Conservation (phyloP, 1,139 yeast species). For the Hansenula sp. region DNA sequence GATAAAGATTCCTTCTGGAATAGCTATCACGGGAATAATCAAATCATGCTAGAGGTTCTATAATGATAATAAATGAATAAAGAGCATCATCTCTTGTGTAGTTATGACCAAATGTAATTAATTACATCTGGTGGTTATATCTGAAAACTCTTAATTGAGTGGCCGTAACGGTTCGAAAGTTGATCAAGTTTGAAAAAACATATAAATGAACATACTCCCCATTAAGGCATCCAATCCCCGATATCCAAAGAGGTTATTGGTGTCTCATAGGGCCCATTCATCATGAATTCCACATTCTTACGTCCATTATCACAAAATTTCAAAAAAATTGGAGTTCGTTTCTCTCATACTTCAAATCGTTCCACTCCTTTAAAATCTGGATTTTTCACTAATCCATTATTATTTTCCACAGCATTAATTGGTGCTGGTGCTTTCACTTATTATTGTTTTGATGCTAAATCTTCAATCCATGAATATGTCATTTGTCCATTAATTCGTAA, state of each 20-base stretch:
- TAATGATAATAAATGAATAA: background rate
- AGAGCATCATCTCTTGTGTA: too few species aligned
- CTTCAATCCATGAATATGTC: constrained; percentile 77
- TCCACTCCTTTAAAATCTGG: constrained; percentile 16
- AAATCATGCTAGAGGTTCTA: background rate
- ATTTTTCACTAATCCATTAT: constrained; percentile 18
- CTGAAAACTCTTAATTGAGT: too few species aligned
- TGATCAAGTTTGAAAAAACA: too few species aligned
- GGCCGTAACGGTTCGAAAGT: too few species aligned
- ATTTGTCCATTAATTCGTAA: constrained; percentile 71
- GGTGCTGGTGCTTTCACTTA: constrained; percentile 34
- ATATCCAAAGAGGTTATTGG: too few species aligned
- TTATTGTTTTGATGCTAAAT: constrained; percentile 69
- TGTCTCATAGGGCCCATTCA: background rate
- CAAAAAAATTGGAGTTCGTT: background rate
- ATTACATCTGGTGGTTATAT: too few species aligned
- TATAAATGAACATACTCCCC: too few species aligned
- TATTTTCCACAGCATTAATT: constrained; percentile 28
- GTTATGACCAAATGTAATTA: too few species aligned
- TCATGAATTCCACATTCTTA: background rate
- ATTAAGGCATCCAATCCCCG: too few species aligned
- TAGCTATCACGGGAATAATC: background rate
- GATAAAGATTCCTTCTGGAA: constrained; percentile 4
- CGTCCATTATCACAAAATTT: background rate
- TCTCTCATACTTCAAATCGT: background rate